Base-by-base conservation (phyloP, 2,329 filamentous ascomycete genomes). In the Monilinia aucupariae region DNA sequence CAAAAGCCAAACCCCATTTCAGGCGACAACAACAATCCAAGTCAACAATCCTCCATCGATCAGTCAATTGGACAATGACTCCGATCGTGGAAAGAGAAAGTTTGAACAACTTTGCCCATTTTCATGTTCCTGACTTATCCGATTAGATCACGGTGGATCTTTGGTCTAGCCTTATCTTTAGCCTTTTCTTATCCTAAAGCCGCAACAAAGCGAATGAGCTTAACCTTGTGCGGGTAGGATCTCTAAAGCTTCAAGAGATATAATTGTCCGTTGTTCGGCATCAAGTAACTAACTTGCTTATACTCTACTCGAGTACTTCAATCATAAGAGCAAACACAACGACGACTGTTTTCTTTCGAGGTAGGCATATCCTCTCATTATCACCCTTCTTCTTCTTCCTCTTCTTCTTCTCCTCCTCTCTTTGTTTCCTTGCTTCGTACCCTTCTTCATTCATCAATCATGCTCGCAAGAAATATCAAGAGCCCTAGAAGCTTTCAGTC, bases 401-500 rank as follows among this genome's bases (percentile, higher is more conserved):
- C 52, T 30, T 55, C 37, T 30, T 8, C 12, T 37, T 37, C 34
- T 56, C 45, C n/a, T 30, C 32, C 22, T 27, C 48, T 55, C 50
- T 47, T 61, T 48, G 30, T 61, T 54, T 55, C 22, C 30, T 54
- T 61, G 49, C 22, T n/a, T 34, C 22, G 22, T 9, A 39, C 3
- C 27, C 43, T 34, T 34, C 43, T 34, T 22, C 27, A 48, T 25
- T 61, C 34, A 22, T 56, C 54, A 37, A 54, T 27, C 39, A 62
- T 62, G 60, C 43, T 62, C 45, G 53, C 60, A 9, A 58, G 60
- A 62, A 58, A 62, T 63, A 64, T 68, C 62, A 69, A 67, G 67
- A 65, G 65, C 63, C 61, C 68, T 43, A 68, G 66, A 64, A 65
- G 67, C 62, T 66, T 71, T 34, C 64, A 61, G 41, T 63, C 66